Evolutionary conservation across 2,329 filamentous ascomycete species (phyloP).

Genomic region (Penicillium digitatum): DNA sequence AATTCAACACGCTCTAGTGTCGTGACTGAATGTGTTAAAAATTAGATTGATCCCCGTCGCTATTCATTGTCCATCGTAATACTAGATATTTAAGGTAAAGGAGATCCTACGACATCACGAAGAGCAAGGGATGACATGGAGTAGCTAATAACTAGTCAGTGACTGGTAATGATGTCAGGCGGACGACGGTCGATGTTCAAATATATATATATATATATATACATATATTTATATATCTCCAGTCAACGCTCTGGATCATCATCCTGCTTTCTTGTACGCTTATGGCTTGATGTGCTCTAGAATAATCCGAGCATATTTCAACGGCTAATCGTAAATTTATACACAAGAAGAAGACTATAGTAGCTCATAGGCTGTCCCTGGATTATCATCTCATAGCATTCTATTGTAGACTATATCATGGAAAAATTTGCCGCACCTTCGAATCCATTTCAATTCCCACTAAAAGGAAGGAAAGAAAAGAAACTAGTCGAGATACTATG

Average conservation of each 20-base stretch:
- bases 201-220: neutral
- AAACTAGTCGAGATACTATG: neutral
- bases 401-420: neutral
- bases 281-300: neutral
- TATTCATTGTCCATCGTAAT: neutral
- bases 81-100: neutral
- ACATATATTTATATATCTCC: neutral
- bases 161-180: neutral
- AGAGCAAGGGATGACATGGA: neutral
- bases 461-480: neutral
- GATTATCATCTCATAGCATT: neutral
- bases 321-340: neutral
- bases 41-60: neutral
- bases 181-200: neutral
- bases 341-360: neutral
- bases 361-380: neutral
- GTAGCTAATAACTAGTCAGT: neutral
- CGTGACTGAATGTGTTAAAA: neutral
- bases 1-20: neutral
- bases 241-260: neutral
- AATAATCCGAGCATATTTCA: neutral
- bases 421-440: neutral
- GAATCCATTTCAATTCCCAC: neutral
- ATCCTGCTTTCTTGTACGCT: neutral
- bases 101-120: neutral